Evolutionary conservation across 345 rosid species (phyloP), one percentile per base, ranked within the genome.

Genomic region (Limnanthes douglasii): DNA sequence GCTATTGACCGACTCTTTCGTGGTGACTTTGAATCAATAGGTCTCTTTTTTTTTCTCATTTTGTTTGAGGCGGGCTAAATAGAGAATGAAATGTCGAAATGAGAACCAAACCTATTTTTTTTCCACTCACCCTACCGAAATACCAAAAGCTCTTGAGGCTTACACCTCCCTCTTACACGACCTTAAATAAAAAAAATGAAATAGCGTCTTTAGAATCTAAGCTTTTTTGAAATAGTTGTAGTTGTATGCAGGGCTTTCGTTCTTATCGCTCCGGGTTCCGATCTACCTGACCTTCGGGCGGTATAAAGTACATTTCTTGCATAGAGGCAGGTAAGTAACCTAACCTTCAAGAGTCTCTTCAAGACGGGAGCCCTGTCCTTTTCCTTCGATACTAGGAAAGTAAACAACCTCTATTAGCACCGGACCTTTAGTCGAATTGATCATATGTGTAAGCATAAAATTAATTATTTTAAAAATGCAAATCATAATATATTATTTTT

Each of bases 301-400:
- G 31, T 27, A 33, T 9, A 12, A 33, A 13, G 18, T 16, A 22
- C 25, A 22, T 8, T 19, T 33, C 37, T 33, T 33, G 8, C 1
- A 1, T 33, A 33, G 37, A 32, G 37, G 37, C 1, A 32, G 37
- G 37, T 32, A 32, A 11, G n/a, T 32, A 32, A 32, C 37, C 37
- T 32, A 32, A 32, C 37, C 37, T 27, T 27, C n/a, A 10, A 27
- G 31, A 27, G 31, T 27, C 31, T 27, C 4, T n/a, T n/a, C n/a
- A n/a, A n/a, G 25, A 22, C 4, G 8, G 8, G 8, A 22, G 25
- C 25, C 25, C 25, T 22, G 25, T 8, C 25, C 25, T 8, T 22
- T 22, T 22, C 8, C 25, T 22, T 22, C 25, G 25, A 3, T 22
- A 22, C 25, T 22, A 22, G 25, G 25, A 22, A 22, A 22, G 25